Base-by-base conservation (phyloP, 306 rosid genomes). In the Prunus dulcis region DNA sequence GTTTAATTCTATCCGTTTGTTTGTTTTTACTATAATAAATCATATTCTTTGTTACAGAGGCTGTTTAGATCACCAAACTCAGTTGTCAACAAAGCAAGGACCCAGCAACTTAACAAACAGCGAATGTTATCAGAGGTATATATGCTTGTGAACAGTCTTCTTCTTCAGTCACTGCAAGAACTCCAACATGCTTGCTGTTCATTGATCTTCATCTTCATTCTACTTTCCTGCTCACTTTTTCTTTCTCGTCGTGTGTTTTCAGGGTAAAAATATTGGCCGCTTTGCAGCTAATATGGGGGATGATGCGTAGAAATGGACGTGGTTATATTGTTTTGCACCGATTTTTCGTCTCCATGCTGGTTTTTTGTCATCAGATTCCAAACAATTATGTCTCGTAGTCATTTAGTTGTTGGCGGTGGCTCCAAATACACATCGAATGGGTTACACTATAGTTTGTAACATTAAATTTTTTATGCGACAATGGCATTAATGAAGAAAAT, bases 51-150 rank as follows among this genome's bases (percentile, higher is more conserved):
- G 51, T 14, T 52, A 77, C 96, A 95, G 99, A 90, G 99, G 78
- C 67, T 95, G 93, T 89, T 64, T 45, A 87, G 65, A 83, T 95
- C 99, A 58, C 96, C 99, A 51, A 95, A 95, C 84, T 95, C 99
- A 1, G 82, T 78, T 77, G 64, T 79, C 81, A 95, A 86, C 82
- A 95, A 95, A 86, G 97, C 93, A 57, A 92, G 97, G 90, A 89
- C 97, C 69, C 97, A 84, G 72, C 87, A 68, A 13, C 93, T 92
- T 43, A 92, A 95, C 73, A 90, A 89, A 87, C 93, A 90, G 82
- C 87, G 97, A 80, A 69, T 88, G 89, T 67, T 85, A 34, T 87
- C 97, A 0, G 92, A 87, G 97, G 98, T 95, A 79, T 28, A 38
- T 38, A 14, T 49, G 63, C 46, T 23, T 25, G 38, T 17, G 18